Evolutionary conservation across 495 filamentous ascomycete species (phyloP).

Genomic region (Xylaria palmicola): DNA sequence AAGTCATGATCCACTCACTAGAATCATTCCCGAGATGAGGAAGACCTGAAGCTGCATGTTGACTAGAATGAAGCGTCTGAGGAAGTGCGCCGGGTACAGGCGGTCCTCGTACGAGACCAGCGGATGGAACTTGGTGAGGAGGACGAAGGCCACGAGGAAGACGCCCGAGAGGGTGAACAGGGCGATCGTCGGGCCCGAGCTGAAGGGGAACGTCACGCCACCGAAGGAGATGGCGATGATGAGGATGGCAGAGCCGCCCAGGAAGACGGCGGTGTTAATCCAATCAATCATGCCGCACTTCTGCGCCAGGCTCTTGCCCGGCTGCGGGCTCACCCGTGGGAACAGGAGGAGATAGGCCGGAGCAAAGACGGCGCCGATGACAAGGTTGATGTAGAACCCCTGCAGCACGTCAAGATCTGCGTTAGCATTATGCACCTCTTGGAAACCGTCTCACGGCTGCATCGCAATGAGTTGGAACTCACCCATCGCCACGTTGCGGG

Average conservation of each 20-base stretch:
- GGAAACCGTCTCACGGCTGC: neutral
- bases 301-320: neutral
- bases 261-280: neutral
- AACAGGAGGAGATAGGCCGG: neutral
- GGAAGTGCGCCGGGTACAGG: constrained; percentile 6
- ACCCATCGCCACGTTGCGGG: constrained; percentile 57
- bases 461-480: constrained; percentile 43
- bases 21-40: neutral
- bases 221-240: neutral
- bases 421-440: neutral
- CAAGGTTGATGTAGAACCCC: neutral
- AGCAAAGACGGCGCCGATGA: neutral
- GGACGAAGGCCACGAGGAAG: constrained; percentile 46
- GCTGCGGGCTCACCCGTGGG: neutral
- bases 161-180: constrained; percentile 53
- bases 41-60: neutral
- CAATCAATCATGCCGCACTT: neutral
- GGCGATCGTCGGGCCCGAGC: constrained; percentile 48
- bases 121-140: constrained; percentile 47
- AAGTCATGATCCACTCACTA: neutral
- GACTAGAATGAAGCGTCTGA: neutral
- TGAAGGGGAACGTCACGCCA: constrained; percentile 37
- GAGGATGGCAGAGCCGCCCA: neutral
- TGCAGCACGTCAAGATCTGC: neutral
- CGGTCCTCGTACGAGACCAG: neutral